Conservation (phyloP, 345 rosid genomes). For the Linum usitatissimum region DNA sequence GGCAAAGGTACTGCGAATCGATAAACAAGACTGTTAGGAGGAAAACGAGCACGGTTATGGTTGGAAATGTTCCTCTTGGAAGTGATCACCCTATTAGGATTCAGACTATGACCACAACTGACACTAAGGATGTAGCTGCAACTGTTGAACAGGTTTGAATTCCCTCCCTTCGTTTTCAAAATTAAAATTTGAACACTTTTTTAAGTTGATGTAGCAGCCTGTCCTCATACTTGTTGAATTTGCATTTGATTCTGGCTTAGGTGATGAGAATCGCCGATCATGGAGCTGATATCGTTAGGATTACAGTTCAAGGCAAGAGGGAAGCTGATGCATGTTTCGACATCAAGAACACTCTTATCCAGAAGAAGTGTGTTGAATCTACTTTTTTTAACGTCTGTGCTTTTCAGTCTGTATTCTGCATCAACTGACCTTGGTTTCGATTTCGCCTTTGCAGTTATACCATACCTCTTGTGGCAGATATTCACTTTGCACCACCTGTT, state of each 20-base stretch:
- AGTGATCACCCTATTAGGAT: conserved; percentile 89
- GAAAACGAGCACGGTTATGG: conserved; percentile 87
- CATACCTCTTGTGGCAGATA: conserved; percentile 95
- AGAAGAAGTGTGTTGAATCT: conserved; percentile 52
- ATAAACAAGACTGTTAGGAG: conserved; percentile 77
- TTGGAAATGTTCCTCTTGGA: conserved; percentile 87
- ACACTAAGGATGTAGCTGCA: conserved; percentile 79
- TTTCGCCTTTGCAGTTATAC: conserved; percentile 48
- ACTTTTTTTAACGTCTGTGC: neutral
- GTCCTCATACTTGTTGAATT: neutral
- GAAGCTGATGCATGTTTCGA: conserved; percentile 98
- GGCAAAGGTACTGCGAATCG: conserved; percentile 90
- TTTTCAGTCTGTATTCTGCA: neutral
- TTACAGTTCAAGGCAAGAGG: conserved; percentile 97
- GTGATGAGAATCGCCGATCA: conserved; percentile 88
- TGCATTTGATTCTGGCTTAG: conserved; percentile 22
- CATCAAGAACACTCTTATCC: conserved; percentile 79
- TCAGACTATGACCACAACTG: conserved; percentile 91
- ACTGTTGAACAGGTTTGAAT: conserved; percentile 68
- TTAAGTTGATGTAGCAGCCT: neutral
- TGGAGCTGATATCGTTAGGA: conserved; percentile 90
- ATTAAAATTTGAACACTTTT: neutral
- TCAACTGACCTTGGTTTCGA: conserved; percentile 1
- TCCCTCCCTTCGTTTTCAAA: conserved; percentile 5
- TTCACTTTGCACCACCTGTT: conserved; percentile 90